A percentile compares a stretch with the other conserved stretches of the same genome.
Evolutionary conservation across 768 basidiomycete genomes (phyloP).

Genomic region (Sarcodon aspratus): DNA sequence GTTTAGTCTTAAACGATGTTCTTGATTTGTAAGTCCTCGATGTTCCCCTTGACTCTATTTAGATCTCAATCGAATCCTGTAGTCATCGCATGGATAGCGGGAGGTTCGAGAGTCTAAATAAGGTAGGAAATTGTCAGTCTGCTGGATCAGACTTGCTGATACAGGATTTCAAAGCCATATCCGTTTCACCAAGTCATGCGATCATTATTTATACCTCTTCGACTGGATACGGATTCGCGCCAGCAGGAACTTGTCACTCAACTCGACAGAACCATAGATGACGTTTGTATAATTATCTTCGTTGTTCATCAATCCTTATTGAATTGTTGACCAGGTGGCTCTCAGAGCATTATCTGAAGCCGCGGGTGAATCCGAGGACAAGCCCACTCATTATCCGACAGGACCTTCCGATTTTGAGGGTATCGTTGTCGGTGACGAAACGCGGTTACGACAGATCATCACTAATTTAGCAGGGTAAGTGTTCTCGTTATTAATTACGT

Average conservation of each 20-base stretch:
- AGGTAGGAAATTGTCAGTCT: constrained; percentile 22
- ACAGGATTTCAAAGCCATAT: constrained; percentile 38
- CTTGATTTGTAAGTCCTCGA: constrained; percentile 41
- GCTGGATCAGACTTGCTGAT: not conserved
- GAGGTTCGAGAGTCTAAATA: constrained; percentile 60
- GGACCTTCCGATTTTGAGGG: constrained; percentile 38
- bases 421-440: constrained; percentile 76
- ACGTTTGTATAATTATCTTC: constrained; percentile 24
- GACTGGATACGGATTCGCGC: constrained; percentile 56
- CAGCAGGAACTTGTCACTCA: constrained; percentile 55
- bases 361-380: constrained; percentile 34
- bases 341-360: constrained; percentile 49
- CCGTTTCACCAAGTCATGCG: constrained; percentile 70
- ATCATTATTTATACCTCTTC: constrained; percentile 60
- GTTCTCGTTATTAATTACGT: not conserved
- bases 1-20: constrained; percentile 2
- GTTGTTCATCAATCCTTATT: not conserved
- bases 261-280: constrained; percentile 58
- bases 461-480: constrained; percentile 70
- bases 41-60: constrained; percentile 67
- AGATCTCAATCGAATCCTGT: constrained; percentile 12
- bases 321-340: constrained; percentile 32
- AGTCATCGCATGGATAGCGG: constrained; percentile 85
- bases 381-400: constrained; percentile 20
- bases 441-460: constrained; percentile 67